Evolutionary conservation across 768 basidiomycete species (phyloP), one percentile per base, ranked within the genome.

Genomic region (Xerocomus spinulosus): DNA sequence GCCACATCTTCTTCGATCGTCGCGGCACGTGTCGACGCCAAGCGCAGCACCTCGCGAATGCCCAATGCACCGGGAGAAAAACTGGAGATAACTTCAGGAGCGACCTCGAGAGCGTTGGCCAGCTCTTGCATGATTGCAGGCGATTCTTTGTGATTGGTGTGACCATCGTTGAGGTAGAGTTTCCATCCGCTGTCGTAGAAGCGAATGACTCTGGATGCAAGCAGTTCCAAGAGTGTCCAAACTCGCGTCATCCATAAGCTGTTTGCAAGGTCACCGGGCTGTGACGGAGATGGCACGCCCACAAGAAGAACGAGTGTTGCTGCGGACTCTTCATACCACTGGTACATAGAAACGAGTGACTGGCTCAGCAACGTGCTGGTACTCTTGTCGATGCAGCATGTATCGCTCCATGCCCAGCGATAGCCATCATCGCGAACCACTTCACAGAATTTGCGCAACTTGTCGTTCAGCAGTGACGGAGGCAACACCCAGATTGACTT

Each of bases 391-490:
- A 51, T 49, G 25, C 50, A 51, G n/a, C 52, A 53, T 4, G 52
- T 53, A 13, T 51, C 49, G 15, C 45, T 47, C 52, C 52, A 53
- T 10, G 49, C 49, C 52, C 52, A 53, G 9, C 49, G 49, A 24
- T 53, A 47, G 8, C 50, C 49, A 2, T 51, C 43, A 3, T 43
- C 36, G 2, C 37, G 44, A 42, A 47, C 52, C 23, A 23, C 18
- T 17, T 43, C 45, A 30, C 52, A 53, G 28, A 53, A 53, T 25
- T 46, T 51, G 34, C 41, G 44, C n/a, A 53, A 5, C 36, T 53
- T 53, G 36, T 46, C 36, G 4, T 46, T 51, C 32, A 34, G 30
- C 9, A 18, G 45, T 13, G 38, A 41, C 7, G 44, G 15, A n/a
- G 37, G 41, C 2, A 51, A 23, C 30, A 32, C 40, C 49, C 45